Base-by-base conservation (phyloP, 1,284 basidiomycete genomes). In the Waitea zeae region DNA sequence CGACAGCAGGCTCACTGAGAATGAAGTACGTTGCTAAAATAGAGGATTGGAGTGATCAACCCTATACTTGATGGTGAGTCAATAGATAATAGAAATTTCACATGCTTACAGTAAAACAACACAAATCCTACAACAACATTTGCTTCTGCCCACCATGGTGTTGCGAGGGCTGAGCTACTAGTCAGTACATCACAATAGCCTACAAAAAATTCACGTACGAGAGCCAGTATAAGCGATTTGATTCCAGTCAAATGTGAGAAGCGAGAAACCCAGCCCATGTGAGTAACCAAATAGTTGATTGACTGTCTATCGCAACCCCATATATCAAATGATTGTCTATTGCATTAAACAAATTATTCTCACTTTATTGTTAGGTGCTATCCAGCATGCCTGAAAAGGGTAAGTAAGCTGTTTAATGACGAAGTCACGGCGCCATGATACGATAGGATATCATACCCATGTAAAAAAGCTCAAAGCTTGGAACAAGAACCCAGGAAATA, bases 81-180 rank as follows among this genome's bases (percentile, higher is more conserved):
- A n/a, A n/a, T n/a, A n/a, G n/a, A n/a, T n/a, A n/a, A n/a, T n/a
- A n/a, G n/a, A n/a, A n/a, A n/a, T n/a, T n/a, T n/a, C n/a, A n/a
- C n/a, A n/a, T n/a, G n/a, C n/a, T n/a, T n/a, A n/a, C 74, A 80
- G 56, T 71, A 79, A 56, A 79, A 78, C 40, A 84, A 52, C 12
- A 84, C 51, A 49, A 92, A 93, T 1, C 84, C 87, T 28, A 58
- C 62, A 12, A 76, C 68, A 31, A 89, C 64, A 53, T 95, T 95
- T 35, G 79, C 82, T 47, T 75, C 73, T 2, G 75, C 74, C 76
- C 75, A 79, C 75, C 72, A 76, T 0, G 72, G 71, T 6, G 70
- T 69, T 5, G 67, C 61, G 28, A 71, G 60, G 5, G 22, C 20
- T 14, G 13, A n/a, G n/a, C n/a, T 12, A 20, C 15, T 17, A 6